These are phyloP conservation scores for Hortaea werneckii DNA, from an alignment of 2,329 filamentous ascomycete species.

Conservation along the genomic window DNA sequence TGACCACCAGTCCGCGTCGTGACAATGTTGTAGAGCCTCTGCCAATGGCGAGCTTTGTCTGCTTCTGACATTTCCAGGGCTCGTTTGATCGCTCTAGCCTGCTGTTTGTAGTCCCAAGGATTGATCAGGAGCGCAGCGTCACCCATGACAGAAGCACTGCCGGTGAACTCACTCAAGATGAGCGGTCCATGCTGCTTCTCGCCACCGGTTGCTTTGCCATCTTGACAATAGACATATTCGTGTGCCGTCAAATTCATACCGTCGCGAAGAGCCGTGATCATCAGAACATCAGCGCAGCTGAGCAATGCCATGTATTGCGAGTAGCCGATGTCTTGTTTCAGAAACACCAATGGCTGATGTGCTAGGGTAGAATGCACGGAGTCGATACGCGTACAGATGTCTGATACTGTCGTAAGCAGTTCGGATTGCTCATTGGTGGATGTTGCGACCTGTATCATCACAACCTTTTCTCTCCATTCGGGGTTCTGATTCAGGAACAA, in stretches of 20 bases:
- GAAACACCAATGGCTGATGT: slow-evolving; percentile 84
- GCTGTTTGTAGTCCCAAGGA: slow-evolving; percentile 88
- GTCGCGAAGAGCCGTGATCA: slow-evolving; percentile 91
- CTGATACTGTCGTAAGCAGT: slow-evolving; percentile 76
- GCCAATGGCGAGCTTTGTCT: slow-evolving; percentile 68
- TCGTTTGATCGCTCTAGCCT: slow-evolving; percentile 72
- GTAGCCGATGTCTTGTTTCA: slow-evolving; percentile 91
- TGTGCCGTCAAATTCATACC: slow-evolving; percentile 96
- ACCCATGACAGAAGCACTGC: slow-evolving; percentile 75
- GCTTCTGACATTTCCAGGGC: slow-evolving; percentile 70
- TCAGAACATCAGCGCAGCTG: slow-evolving; percentile 79
- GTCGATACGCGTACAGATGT: slow-evolving; percentile 92
- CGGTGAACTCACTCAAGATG: slow-evolving; percentile 91
- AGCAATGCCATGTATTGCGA: slow-evolving; percentile 86
- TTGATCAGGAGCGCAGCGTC: slow-evolving; percentile 78
- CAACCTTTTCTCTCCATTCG: slow-evolving; percentile 75
- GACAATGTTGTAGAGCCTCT: slow-evolving; percentile 61
- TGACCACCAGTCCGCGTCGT: slow-evolving; percentile 71
- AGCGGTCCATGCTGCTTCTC: slow-evolving; percentile 82
- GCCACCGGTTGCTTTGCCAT: slow-evolving; percentile 53
- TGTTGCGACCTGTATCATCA: slow-evolving; percentile 87
- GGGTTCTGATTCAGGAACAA: slow-evolving; percentile 90
- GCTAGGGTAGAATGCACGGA: slow-evolving; percentile 81
- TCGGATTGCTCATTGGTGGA: slow-evolving; percentile 83
- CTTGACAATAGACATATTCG: slow-evolving; percentile 88